Evolutionary conservation across 305 asterid genomes (phyloP), one percentile per base, ranked within the genome.

Genomic region (Fraxinus sp.): DNA sequence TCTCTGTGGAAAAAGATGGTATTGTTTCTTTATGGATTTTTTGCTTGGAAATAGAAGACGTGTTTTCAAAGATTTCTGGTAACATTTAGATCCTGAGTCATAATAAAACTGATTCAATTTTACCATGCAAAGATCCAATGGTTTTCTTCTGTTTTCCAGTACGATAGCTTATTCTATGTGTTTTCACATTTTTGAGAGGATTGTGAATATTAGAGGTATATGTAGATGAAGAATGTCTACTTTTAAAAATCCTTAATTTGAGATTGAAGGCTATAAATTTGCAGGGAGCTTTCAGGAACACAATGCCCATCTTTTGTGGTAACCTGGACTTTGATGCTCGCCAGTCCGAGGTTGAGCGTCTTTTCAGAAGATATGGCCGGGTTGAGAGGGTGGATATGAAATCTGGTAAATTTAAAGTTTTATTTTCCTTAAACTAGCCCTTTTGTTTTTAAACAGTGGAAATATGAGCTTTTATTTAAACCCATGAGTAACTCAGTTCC

Each of bases 321-420:
- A 95, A 95, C 89, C 87, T 95, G 90, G 98, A 95, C 79, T 92
- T 92, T 83, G 98, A 94, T 82, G 91, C 95, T 14, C 95, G 95
- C 77, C 94, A 92, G 77, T 92, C 97, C 18, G 97, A 95, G 70
- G 86, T 95, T 7, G 98, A 95, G 86, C 93, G 96, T 1, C 97
- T 95, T 74, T 95, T 95, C 88, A 89, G 83, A 84, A 91, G 86
- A 94, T 95, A 95, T 85, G 98, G 98, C 79, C 91, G 89, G 90
- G 96, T 94, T 79, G 98, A 95, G 72, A 91, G 97, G 92, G 95
- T 95, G 84, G 98, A 95, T 84, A 85, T 95, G 95, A 95, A 95
- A 90, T 87, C 98, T 81, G 98, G 98, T 94, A 81, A 83, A 75
- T 26, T 85, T 57, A 68, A 22, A 66, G 3, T 11, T 41, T 75